Percentiles rank a stretch among this genome's conserved stretches.
Evolutionary conservation across 1,284 basidiomycete species (phyloP).

Genomic region (Fomitopsis palustris): DNA sequence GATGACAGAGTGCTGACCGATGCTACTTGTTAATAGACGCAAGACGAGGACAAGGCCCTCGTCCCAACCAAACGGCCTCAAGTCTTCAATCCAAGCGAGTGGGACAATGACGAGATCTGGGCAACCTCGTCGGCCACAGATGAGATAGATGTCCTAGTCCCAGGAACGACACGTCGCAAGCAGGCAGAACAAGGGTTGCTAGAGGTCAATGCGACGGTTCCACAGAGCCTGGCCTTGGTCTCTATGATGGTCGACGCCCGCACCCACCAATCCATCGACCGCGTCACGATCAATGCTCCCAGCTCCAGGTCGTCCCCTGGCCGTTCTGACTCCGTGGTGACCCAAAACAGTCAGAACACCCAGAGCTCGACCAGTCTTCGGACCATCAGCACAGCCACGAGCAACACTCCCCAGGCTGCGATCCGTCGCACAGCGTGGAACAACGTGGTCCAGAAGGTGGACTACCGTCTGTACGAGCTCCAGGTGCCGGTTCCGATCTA

Average conservation of each 20-base stretch:
- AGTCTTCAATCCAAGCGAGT: neutral
- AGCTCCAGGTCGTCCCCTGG: no score
- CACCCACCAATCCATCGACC: no score
- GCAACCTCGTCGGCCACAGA: neutral
- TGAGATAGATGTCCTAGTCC: neutral
- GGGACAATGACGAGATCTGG: neutral
- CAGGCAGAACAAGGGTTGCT: neutral
- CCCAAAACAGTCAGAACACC: neutral
- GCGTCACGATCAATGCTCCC: no score
- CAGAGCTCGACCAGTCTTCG: neutral
- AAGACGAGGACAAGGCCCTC: no score
- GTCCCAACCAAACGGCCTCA: neutral
- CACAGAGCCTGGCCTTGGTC: no score
- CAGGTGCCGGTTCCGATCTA: no score
- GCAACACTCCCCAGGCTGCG: neutral
- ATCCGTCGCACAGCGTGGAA: neutral
- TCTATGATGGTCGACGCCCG: no score
- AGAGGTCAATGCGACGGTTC: neutral
- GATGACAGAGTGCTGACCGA: no score
- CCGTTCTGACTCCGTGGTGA: neutral
- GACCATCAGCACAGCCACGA: neutral
- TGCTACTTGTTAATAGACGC: no score
- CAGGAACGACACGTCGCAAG: neutral
- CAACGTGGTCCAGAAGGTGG: no score
- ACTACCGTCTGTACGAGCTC: no score